Conservation (phyloP, 176 grass and related monocot species). For the Rhipidocladum racemiflorum region DNA sequence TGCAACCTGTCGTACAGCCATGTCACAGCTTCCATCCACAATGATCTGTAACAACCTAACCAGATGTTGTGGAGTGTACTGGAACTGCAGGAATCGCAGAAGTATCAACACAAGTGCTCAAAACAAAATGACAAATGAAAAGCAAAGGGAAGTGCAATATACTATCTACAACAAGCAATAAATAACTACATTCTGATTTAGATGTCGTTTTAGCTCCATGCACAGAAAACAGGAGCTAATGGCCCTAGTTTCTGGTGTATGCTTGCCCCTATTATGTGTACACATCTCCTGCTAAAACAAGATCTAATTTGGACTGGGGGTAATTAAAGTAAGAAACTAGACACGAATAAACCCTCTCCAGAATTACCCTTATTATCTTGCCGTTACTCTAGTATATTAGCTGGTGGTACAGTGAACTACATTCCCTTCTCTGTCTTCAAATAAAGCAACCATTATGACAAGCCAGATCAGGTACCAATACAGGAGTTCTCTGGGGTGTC, state of each 20-base stretch:
- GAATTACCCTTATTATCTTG: not conserved
- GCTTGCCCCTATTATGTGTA: not conserved
- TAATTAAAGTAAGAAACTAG: not conserved
- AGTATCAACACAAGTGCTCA: slow-evolving; percentile 12
- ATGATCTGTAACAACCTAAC: slow-evolving; percentile 86
- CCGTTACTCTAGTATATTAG: not conserved
- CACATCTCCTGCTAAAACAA: not conserved
- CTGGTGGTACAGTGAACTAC: not conserved
- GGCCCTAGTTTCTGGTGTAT: not conserved
- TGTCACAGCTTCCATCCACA: slow-evolving; percentile 75
- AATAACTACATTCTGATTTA: not conserved
- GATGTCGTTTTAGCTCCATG: not conserved
- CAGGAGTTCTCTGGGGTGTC: not conserved
- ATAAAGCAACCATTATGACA: not conserved
- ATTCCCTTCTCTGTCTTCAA: not conserved
- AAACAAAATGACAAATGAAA: slow-evolving; percentile 19
- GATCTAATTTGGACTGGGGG: not conserved
- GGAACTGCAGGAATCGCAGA: slow-evolving; percentile 59
- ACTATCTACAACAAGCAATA: not conserved
- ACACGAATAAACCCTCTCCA: not conserved
- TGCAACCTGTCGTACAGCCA: slow-evolving; percentile 83
- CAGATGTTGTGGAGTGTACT: slow-evolving; percentile 73
- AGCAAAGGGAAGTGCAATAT: not conserved
- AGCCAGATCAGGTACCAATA: not conserved
- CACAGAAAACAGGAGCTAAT: not conserved